Conservation (phyloP, 1,284 basidiomycete species). For the Puccinia coronata region DNA sequence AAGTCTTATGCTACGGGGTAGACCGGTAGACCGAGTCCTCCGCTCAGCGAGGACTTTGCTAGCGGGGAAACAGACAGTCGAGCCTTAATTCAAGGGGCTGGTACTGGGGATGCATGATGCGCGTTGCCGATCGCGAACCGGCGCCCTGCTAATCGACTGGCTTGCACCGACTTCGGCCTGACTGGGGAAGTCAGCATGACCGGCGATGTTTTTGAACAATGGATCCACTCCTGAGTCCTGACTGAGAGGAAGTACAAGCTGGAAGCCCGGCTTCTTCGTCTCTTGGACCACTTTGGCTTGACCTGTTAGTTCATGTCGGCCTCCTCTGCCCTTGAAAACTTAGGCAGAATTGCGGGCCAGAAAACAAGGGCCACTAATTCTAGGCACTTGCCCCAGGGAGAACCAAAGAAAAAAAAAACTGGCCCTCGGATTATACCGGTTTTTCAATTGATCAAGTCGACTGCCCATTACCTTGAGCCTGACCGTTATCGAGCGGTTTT, state of each 20-base stretch:
- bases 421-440: neutral
- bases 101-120: no score
- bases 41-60: no score
- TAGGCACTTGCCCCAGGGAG: neutral
- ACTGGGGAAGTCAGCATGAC: neutral
- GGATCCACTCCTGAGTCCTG: neutral
- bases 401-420: neutral
- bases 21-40: no score
- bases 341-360: neutral
- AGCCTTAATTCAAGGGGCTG: no score
- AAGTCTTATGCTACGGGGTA: no score
- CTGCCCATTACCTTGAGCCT: conserved; percentile 34
- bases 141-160: neutral
- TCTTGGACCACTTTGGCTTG: conserved; percentile 25
- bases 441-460: conserved; percentile 32
- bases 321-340: conserved; percentile 11
- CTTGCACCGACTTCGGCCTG: neutral
- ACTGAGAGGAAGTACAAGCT: neutral
- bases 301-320: conserved; percentile 8
- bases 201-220: neutral
- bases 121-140: conserved; percentile 1
- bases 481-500: neutral
- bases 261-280: neutral
- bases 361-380: conserved; percentile 2
- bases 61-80: no score